phyloP scores from a whole-genome alignment of 2,329 filamentous ascomycete species.

The Teratosphaeria pseudoeucalypti region DNA sequence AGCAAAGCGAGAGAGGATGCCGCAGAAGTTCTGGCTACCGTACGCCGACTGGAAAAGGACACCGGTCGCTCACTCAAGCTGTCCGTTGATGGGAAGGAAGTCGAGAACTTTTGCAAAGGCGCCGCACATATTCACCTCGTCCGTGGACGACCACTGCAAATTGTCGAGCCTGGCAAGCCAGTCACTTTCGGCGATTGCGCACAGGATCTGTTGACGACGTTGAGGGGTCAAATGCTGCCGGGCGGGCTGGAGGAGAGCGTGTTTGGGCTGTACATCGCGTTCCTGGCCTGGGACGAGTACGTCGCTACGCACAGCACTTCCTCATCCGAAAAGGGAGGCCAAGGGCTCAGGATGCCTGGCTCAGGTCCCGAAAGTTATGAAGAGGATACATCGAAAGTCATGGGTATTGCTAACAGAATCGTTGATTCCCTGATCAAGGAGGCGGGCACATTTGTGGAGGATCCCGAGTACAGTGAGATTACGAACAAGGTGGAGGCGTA shows the following conservation, averaged over 20 bases:
- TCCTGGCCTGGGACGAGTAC: slow-evolving; percentile 41
- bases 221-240: slow-evolving; percentile 28
- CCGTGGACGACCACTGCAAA: slow-evolving; percentile 48
- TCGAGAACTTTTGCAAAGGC: slow-evolving; percentile 92
- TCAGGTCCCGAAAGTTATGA: slow-evolving; percentile 25
- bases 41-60: slow-evolving; percentile 46
- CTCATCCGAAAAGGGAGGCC: slow-evolving; percentile 23
- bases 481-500: slow-evolving; percentile 27
- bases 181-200: slow-evolving; percentile 30
- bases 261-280: slow-evolving; percentile 40
- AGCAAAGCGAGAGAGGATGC: slow-evolving; percentile 69
- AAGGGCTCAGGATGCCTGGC: slow-evolving; percentile 28
- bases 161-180: slow-evolving; percentile 32
- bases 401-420: slow-evolving; percentile 33
- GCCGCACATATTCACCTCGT: slow-evolving; percentile 87
- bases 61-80: slow-evolving; percentile 32
- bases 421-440: slow-evolving; percentile 34
- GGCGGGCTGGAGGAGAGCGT: slow-evolving; percentile 25
- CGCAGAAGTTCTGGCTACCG: slow-evolving; percentile 58
- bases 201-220: slow-evolving; percentile 35
- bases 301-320: slow-evolving; percentile 27
- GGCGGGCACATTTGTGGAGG: slow-evolving; percentile 29
- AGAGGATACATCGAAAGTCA: slow-evolving; percentile 29
- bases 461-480: slow-evolving; percentile 30
- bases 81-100: slow-evolving; percentile 56